These are phyloP conservation scores for Fusarium papillatum DNA, from an alignment of 2,329 filamentous ascomycete species.

Conservation along the genomic window DNA sequence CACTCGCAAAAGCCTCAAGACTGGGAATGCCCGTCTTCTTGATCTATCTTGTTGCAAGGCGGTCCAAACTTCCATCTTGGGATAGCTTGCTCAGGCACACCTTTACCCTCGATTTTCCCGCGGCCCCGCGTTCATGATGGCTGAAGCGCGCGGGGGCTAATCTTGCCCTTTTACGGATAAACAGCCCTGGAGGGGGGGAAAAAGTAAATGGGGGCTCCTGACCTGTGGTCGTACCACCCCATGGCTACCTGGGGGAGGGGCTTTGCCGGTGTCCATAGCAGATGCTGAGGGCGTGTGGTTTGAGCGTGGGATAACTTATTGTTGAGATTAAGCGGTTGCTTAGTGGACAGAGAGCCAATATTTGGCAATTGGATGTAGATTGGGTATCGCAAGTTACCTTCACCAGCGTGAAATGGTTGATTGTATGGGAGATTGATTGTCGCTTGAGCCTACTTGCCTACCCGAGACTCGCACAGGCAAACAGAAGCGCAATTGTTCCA, in stretches of 20 bases:
- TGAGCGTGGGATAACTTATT: not conserved
- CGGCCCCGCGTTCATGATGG: not conserved
- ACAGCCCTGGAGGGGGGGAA: no score
- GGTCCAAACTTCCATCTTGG: constrained; percentile 27
- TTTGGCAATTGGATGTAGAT: not conserved
- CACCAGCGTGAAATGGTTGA: not conserved
- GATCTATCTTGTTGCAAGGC: constrained; percentile 9
- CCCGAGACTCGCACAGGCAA: not conserved
- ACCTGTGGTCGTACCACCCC: not conserved
- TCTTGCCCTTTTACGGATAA: not conserved
- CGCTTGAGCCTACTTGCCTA: not conserved
- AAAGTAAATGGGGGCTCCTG: not conserved
- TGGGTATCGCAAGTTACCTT: not conserved
- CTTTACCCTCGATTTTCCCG: not conserved
- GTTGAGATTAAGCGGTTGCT: not conserved
- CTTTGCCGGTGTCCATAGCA: not conserved
- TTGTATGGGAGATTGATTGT: not conserved
- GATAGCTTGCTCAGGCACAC: not conserved
- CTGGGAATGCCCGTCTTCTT: constrained; percentile 6
- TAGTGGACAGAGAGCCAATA: not conserved
- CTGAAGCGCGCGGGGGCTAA: not conserved
- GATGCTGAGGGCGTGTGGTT: not conserved
- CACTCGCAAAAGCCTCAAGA: not conserved
- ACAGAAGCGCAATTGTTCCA: not conserved
- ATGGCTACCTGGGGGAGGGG: not conserved